Conservation (phyloP, 2,329 filamentous ascomycete species). For the Colletotrichum endophyticum region DNA sequence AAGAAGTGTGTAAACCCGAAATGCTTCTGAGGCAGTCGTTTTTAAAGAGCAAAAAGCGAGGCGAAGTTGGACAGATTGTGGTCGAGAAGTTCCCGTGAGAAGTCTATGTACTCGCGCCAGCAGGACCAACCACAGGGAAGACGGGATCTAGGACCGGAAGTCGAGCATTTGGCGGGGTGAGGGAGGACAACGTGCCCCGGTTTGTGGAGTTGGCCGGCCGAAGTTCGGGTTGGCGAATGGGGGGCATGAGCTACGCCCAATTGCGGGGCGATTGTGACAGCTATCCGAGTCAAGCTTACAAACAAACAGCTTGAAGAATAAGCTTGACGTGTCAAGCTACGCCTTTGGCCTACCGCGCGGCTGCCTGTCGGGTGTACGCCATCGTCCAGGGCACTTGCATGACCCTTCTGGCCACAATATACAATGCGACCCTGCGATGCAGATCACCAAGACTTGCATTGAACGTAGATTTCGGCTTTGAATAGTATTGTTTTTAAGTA, state of each 20-base stretch:
- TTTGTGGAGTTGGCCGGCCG: conserved; percentile 11
- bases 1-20: neutral
- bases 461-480: neutral
- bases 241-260: neutral
- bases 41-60: neutral
- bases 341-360: neutral
- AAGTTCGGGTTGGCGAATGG: conserved; percentile 11
- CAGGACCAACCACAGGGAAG: neutral
- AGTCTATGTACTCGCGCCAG: neutral
- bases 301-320: neutral
- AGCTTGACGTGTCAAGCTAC: neutral
- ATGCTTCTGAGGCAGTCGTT: neutral
- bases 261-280: neutral
- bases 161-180: neutral
- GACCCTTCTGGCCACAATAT: neutral
- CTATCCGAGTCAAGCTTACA: neutral
- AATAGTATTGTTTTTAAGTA: neutral
- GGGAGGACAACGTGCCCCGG: neutral
- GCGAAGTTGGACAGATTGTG: neutral
- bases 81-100: neutral
- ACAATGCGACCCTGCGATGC: neutral
- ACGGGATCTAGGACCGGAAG: conserved; percentile 5
- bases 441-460: neutral
- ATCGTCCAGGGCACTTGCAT: neutral
- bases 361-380: neutral